These are phyloP conservation scores for Didymella exigua DNA, from an alignment of 2,329 filamentous ascomycete species.

Conservation along the genomic window DNA sequence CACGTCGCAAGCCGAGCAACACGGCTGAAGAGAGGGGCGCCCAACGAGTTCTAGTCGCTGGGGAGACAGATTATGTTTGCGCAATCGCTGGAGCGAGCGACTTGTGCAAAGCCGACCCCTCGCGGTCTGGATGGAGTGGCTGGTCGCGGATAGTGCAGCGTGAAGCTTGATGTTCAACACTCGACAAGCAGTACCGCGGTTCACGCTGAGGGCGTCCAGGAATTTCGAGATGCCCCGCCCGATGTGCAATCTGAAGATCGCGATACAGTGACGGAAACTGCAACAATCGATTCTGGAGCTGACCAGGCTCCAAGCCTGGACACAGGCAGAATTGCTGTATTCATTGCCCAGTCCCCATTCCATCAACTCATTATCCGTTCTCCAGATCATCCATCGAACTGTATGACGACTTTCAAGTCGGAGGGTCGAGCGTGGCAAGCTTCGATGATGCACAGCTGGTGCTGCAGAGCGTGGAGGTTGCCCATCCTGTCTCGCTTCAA, in stretches of 20 bases:
- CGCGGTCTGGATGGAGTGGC: neutral
- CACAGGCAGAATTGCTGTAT: neutral
- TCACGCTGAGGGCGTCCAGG: neutral
- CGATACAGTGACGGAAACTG: neutral
- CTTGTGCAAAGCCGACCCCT: neutral
- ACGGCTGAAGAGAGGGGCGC: slow-evolving; percentile 1
- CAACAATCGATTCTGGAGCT: neutral
- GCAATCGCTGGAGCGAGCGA: neutral
- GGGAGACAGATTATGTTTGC: slow-evolving; percentile 1
- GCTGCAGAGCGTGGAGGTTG: neutral
- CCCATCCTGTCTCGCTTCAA: neutral
- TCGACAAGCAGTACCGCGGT: neutral
- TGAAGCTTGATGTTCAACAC: neutral
- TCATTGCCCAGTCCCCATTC: neutral
- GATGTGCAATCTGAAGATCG: neutral
- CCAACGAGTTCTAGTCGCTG: neutral
- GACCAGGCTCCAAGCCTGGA: neutral
- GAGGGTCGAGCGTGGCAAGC: neutral
- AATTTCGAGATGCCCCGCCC: neutral
- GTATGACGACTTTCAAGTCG: neutral
- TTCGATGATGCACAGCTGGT: slow-evolving; percentile 2
- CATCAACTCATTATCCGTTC: neutral
- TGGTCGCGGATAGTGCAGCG: slow-evolving; percentile 3
- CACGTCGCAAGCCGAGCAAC: slow-evolving; percentile 2
- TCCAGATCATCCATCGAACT: neutral